Evolutionary conservation across 106 monocot genomes (phyloP).

Genomic region (Allium cepa): DNA sequence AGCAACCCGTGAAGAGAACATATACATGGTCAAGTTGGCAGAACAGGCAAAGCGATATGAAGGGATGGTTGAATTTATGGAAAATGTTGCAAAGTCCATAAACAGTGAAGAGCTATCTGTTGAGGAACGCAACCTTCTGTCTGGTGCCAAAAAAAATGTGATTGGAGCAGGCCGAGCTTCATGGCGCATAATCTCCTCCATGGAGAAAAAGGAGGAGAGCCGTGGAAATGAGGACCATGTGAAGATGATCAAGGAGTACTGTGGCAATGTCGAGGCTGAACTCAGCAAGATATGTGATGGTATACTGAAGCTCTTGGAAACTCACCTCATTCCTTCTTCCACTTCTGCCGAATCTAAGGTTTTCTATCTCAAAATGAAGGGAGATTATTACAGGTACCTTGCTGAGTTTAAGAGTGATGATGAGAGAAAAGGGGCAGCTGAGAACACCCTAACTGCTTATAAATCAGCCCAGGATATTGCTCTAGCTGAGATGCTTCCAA

Average conservation of each 20-base stretch:
- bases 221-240: slow-evolving; percentile 40
- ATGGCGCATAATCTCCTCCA: slow-evolving; percentile 54
- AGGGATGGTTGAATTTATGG: slow-evolving; percentile 58
- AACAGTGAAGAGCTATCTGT: slow-evolving; percentile 36
- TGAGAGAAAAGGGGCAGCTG: background rate
- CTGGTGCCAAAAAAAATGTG: slow-evolving; percentile 48
- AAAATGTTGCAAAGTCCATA: slow-evolving; percentile 36
- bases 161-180: slow-evolving; percentile 43
- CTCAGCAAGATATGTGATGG: slow-evolving; percentile 44
- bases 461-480: background rate
- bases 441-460: background rate
- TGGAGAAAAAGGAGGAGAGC: slow-evolving; percentile 51
- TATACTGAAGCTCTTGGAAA: slow-evolving; percentile 39
- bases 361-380: slow-evolving; percentile 10
- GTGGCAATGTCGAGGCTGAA: slow-evolving; percentile 32
- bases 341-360: slow-evolving; percentile 39
- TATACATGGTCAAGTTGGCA: slow-evolving; percentile 49
- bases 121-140: slow-evolving; percentile 51
- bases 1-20: slow-evolving; percentile 26
- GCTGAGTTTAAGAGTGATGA: background rate
- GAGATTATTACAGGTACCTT: background rate
- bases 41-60: slow-evolving; percentile 55
- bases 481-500: background rate
- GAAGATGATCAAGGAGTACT: slow-evolving; percentile 37
- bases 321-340: slow-evolving; percentile 42